phyloP scores from a whole-genome alignment of 169 alveolate species.

The Plasmodium vivax region DNA sequence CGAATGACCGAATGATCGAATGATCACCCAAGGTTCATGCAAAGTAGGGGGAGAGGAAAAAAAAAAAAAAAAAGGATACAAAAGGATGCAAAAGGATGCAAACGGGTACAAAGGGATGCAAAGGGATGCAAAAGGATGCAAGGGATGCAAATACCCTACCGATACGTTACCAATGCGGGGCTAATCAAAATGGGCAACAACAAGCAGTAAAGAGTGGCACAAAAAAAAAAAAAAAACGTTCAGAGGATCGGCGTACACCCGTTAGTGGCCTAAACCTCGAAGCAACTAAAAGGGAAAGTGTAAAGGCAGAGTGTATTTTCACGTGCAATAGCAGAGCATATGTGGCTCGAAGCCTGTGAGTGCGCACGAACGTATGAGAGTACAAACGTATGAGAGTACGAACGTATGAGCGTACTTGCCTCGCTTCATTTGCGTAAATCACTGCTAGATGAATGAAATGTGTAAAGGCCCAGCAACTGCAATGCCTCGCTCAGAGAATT shows the following conservation, averaged over 20 bases:
- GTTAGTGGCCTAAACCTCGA: not conserved
- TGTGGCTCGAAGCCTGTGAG: not conserved
- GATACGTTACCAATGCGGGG: not conserved
- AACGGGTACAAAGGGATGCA: not conserved
- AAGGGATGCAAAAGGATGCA: not conserved
- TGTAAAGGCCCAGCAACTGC: not conserved
- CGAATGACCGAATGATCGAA: too few species aligned
- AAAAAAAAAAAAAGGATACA: not conserved
- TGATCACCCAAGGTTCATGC: not conserved
- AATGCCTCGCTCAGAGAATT: not conserved
- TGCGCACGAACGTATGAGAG: too few species aligned
- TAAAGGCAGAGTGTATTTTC: not conserved
- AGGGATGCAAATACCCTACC: too few species aligned
- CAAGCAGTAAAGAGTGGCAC: not conserved
- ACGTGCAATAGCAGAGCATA: not conserved
- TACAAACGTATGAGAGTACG: not conserved
- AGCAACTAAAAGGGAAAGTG: not conserved
- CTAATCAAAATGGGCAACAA: not conserved
- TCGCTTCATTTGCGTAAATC: not conserved
- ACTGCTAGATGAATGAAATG: not conserved
- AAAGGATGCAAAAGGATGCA: not conserved
- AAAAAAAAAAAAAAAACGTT: not conserved
- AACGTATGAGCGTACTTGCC: not conserved
- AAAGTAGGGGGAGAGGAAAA: not conserved
- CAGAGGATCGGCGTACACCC: not conserved